Base-by-base conservation (phyloP, 2,329 filamentous ascomycete species). In the Fonsecaea pugnacius region DNA sequence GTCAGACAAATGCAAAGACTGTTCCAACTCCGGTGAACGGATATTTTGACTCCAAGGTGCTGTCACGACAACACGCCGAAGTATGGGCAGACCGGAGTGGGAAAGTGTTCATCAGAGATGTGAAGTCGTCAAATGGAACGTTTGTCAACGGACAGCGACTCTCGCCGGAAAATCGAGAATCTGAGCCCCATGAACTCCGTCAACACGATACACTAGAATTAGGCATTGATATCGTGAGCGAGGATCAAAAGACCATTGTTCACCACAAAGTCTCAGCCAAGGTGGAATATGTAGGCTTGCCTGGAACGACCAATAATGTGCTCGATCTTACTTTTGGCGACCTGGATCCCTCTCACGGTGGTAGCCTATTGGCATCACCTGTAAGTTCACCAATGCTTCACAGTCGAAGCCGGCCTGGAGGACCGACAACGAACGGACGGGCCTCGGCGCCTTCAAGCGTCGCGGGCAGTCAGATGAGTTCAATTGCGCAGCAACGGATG, bases 181-280 rank as follows among this genome's bases (percentile, higher is more conserved):
- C 94, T 0, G 95, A 98, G 67, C 93, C 95, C 0, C 92, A 97
- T 75, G 94, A 98, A 75, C 81, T 99, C 36, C 89, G 93, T 73
- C 92, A 94, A 65, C 89, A 92, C 70, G 95, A 99, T 74, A 91
- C 95, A 68, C 82, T 99, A 59, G 95, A 99, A 75, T 84, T 99
- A 38, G 95, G 95, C 62, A 99, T 99, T 72, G 95, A 99, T 75
- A 99, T 99, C 73, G 94, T 99, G 58, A 96, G 92, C 77, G 95
- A 99, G 76, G 95, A 99, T 75, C 94, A 98, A 76, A 98, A 96
- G 79, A 97, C 93, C 0, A 92, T 99, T 32, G 93, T 99, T 14
- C 95, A 99, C 75, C 95, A 98, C 80, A 99, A 99, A 75, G 95
- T 99, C 54, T 93, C 94, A 21, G 93, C 95, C 62, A 96, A 96